Conservation (phyloP, 106 monocot species). For the Platanthera zijinensis region DNA sequence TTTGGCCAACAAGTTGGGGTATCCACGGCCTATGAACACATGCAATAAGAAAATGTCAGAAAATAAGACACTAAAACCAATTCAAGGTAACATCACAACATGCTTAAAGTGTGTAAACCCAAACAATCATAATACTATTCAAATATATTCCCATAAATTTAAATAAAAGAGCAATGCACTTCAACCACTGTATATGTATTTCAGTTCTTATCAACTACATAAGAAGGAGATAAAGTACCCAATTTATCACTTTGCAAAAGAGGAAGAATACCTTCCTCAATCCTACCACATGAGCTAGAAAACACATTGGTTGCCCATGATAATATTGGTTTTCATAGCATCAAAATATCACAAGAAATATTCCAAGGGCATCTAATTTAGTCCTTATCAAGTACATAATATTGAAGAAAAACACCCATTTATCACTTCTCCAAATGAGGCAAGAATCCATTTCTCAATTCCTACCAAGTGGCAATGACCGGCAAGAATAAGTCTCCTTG, state of each 20-base stretch:
- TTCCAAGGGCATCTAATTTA: not conserved
- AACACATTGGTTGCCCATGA: too few relatives aligned
- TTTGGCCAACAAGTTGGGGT: not conserved
- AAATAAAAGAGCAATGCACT: not conserved
- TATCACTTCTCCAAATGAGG: not conserved
- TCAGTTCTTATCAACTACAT: not conserved
- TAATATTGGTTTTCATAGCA: too few relatives aligned
- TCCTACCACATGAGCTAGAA: too few relatives aligned
- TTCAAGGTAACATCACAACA: not conserved
- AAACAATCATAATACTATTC: not conserved
- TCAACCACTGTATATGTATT: not conserved
- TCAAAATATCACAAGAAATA: not conserved
- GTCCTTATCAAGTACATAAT: not conserved
- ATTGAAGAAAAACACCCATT: not conserved
- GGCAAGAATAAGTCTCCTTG: slow-evolving; percentile 80
- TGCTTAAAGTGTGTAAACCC: not conserved
- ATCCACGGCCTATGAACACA: not conserved
- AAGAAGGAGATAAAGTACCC: too few relatives aligned
- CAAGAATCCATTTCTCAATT: slow-evolving; percentile 32
- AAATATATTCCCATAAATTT: not conserved
- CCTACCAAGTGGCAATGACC: slow-evolving; percentile 85
- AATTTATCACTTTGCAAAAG: too few relatives aligned
- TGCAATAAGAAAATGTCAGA: not conserved
- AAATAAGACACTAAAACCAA: not conserved
- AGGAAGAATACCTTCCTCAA: too few relatives aligned